Evolutionary conservation across 495 filamentous ascomycete species (phyloP).

Genomic region (Penicillium fimorum): DNA sequence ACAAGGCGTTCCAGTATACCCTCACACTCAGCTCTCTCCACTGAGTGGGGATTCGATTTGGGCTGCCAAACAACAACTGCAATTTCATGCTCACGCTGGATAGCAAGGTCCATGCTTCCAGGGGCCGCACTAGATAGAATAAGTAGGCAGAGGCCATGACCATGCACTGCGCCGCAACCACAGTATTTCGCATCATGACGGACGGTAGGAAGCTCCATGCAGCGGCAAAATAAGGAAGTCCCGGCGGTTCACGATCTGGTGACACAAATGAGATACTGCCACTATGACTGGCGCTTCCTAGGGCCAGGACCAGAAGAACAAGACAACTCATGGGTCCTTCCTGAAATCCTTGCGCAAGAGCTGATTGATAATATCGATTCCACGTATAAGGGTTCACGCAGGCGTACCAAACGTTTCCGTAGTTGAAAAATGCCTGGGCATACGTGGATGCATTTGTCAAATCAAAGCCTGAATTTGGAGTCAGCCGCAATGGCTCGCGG

Average conservation of each 20-base stretch:
- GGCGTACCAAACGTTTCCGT: slow-evolving; percentile 82
- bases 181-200: slow-evolving; percentile 75
- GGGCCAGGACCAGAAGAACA: slow-evolving; percentile 73
- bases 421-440: slow-evolving; percentile 73
- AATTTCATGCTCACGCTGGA: slow-evolving; percentile 78
- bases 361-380: slow-evolving; percentile 70
- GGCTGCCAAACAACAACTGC: slow-evolving; percentile 70
- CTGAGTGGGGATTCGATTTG: slow-evolving; percentile 63
- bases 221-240: slow-evolving; percentile 75
- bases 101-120: slow-evolving; percentile 80
- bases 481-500: slow-evolving; percentile 64
- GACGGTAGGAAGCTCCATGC: slow-evolving; percentile 75
- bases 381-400: slow-evolving; percentile 82
- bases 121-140: slow-evolving; percentile 75
- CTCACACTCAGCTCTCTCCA: slow-evolving; percentile 70
- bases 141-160: slow-evolving; percentile 76
- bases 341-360: slow-evolving; percentile 68
- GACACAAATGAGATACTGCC: slow-evolving; percentile 72
- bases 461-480: slow-evolving; percentile 61
- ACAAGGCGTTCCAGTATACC: slow-evolving; percentile 79
- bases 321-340: slow-evolving; percentile 79
- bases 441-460: slow-evolving; percentile 71
- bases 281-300: slow-evolving; percentile 66
- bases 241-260: slow-evolving; percentile 69
- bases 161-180: slow-evolving; percentile 74